These are phyloP conservation scores for Colletotrichum eleusines DNA, from an alignment of 2,329 filamentous ascomycete species.

Conservation along the genomic window DNA sequence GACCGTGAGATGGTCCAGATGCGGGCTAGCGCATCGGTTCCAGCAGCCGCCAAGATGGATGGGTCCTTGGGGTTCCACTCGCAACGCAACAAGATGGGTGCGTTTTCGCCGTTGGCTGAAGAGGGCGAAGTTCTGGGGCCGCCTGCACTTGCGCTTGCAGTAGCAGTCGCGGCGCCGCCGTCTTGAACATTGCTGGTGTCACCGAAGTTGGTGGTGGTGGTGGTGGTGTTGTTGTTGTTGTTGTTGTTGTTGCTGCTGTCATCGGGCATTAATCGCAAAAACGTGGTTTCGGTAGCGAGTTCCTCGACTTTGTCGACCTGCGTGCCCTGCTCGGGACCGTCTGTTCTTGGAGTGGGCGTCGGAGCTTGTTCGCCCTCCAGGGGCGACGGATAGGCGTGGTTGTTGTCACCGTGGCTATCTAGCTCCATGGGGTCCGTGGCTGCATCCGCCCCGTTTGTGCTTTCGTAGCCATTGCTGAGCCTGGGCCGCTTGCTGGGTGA, in stretches of 20 bases:
- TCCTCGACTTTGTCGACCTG: slow-evolving; percentile 74
- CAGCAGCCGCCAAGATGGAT: slow-evolving; percentile 74
- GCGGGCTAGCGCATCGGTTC: slow-evolving; percentile 77
- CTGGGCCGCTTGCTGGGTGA: slow-evolving; percentile 70
- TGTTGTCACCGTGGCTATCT: slow-evolving; percentile 63
- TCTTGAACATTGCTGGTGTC: slow-evolving; percentile 43
- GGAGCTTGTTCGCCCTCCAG: slow-evolving; percentile 68
- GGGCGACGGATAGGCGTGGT: slow-evolving; percentile 75
- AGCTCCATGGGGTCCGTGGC: slow-evolving; percentile 68
- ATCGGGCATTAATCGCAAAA: slow-evolving; percentile 66
- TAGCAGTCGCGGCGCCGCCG: slow-evolving; percentile 51
- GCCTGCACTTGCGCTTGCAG: slow-evolving; percentile 48
- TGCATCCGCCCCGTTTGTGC: slow-evolving; percentile 59
- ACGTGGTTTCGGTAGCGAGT: slow-evolving; percentile 69
- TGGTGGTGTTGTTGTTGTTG: neutral
- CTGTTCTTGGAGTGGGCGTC: slow-evolving; percentile 66
- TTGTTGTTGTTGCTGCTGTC: slow-evolving; percentile 44
- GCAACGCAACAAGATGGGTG: slow-evolving; percentile 74
- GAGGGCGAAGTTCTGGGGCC: slow-evolving; percentile 45
- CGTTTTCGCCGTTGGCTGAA: slow-evolving; percentile 59
- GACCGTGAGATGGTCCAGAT: slow-evolving; percentile 74
- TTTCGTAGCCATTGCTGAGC: slow-evolving; percentile 73
- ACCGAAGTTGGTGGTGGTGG: neutral
- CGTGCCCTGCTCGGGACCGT: slow-evolving; percentile 73
- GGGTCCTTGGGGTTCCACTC: slow-evolving; percentile 76